Percentiles rank a stretch among this genome's conserved stretches.
These are phyloP conservation scores for Protomyces lactucae-debilis DNA, from an alignment of 1,139 yeast genomes.

Conservation along the genomic window DNA sequence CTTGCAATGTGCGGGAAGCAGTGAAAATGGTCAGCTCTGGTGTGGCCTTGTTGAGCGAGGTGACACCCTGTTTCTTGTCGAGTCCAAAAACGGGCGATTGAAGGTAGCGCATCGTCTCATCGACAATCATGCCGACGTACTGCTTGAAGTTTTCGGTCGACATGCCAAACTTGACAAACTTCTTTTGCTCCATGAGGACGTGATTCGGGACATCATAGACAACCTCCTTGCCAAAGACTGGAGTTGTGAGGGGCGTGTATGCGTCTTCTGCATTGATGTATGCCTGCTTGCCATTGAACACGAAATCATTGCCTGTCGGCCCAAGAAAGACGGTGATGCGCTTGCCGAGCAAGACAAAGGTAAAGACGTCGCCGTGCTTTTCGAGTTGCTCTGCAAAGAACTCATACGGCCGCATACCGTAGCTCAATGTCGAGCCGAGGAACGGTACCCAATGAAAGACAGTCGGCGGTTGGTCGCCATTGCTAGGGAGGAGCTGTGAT, in stretches of 20 bases:
- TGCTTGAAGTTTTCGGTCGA: constrained; percentile 76
- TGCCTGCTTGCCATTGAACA: constrained; percentile 79
- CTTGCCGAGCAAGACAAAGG: constrained; percentile 81
- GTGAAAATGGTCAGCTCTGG: constrained; percentile 96
- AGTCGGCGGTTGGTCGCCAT: constrained; percentile 68
- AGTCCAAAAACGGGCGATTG: constrained; percentile 46
- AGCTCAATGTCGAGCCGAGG: constrained; percentile 83
- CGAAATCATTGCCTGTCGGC: constrained; percentile 96
- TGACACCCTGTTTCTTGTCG: constrained; percentile 47
- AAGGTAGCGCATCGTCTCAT: constrained; percentile 69
- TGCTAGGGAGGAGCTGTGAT: constrained; percentile 26
- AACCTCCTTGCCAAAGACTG: constrained; percentile 96
- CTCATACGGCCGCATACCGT: constrained; percentile 89
- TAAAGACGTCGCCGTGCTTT: constrained; percentile 78
- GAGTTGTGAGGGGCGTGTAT: constrained; percentile 89
- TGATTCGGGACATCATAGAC: constrained; percentile 93
- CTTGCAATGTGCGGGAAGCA: constrained; percentile 84
- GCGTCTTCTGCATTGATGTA: constrained; percentile 97
- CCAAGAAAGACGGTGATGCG: constrained; percentile 95
- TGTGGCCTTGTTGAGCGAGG: constrained; percentile 75
- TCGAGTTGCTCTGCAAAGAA: constrained; percentile 49
- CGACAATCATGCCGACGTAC: constrained; percentile 83
- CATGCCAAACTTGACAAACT: constrained; percentile 85
- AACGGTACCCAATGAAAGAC: constrained; percentile 94
- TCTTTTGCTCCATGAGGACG: constrained; percentile 95